phyloP scores from a whole-genome alignment of 2,329 filamentous ascomycete genomes.

The Bipolaris oryzae region DNA sequence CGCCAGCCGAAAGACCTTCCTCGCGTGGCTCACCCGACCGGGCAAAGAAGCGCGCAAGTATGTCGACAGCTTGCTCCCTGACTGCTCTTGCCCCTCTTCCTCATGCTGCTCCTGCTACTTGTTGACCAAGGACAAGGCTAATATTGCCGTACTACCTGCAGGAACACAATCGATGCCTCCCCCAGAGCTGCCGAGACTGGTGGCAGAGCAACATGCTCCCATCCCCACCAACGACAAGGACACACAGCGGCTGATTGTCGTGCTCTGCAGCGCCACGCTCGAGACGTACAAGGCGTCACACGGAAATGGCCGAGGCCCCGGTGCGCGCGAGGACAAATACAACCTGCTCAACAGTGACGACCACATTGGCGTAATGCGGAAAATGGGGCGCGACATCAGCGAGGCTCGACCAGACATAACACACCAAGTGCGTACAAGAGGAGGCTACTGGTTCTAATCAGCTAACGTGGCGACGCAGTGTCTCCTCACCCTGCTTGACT shows the following conservation, averaged over 20 bases:
- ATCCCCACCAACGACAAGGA: constrained; percentile 89
- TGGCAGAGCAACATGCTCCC: constrained; percentile 87
- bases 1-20: constrained; percentile 24
- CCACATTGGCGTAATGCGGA: constrained; percentile 98
- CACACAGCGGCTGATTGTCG: constrained; percentile 88
- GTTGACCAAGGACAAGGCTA: constrained; percentile 29
- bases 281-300: constrained; percentile 95
- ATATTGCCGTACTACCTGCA: constrained; percentile 27
- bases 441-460: constrained; percentile 11
- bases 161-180: constrained; percentile 91
- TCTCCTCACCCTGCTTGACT: constrained; percentile 94
- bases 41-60: constrained; percentile 47
- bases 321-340: constrained; percentile 88
- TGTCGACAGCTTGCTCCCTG: constrained; percentile 25
- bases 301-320: constrained; percentile 66
- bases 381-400: constrained; percentile 98
- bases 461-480: constrained; percentile 65
- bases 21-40: constrained; percentile 45
- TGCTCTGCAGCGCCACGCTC: constrained; percentile 94
- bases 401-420: constrained; percentile 98
- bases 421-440: constrained; percentile 76
- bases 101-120: background rate
- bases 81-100: background rate
- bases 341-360: constrained; percentile 98
- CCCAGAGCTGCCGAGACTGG: constrained; percentile 85